Percentiles rank a stretch among this genome's conserved stretches.
Evolutionary conservation across 2,329 filamentous ascomycete genomes (phyloP).

Genomic region (Neoarthrinium moseri): DNA sequence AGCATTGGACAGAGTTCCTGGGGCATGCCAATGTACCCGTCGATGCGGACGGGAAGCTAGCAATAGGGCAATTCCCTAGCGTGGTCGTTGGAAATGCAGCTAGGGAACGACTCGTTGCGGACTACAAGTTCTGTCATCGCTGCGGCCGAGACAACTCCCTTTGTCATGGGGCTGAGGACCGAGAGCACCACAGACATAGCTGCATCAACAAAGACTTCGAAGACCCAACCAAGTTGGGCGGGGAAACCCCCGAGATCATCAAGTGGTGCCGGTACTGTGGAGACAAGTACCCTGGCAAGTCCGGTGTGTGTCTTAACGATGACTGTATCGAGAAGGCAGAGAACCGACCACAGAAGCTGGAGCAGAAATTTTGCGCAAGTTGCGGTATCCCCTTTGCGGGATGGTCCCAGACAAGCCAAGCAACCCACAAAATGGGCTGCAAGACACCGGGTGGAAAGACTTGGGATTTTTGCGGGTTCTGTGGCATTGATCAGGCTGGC

Average conservation of each 20-base stretch:
- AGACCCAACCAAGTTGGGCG: neutral
- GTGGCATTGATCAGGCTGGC: neutral
- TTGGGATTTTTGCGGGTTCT: conserved; percentile 6
- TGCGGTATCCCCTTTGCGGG: neutral
- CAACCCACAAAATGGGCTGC: neutral
- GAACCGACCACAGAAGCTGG: neutral
- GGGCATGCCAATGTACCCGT: neutral
- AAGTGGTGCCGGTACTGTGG: neutral
- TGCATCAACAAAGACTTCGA: neutral
- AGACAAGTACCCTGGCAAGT: too few relatives aligned
- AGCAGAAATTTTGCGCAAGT: neutral
- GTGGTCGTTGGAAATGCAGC: neutral
- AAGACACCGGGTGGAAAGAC: neutral
- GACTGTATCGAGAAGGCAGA: neutral
- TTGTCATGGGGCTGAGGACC: neutral
- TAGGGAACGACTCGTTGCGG: neutral
- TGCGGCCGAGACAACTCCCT: conserved; percentile 5
- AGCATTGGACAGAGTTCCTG: neutral
- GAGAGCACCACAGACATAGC: conserved; percentile 2
- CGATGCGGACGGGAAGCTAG: neutral
- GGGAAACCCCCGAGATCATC: neutral
- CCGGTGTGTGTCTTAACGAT: neutral
- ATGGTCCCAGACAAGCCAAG: neutral
- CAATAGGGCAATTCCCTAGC: neutral
- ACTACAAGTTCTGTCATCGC: conserved; percentile 1